A percentile compares a stretch with the other conserved stretches of the same genome.
phyloP scores from a whole-genome alignment of 371 early-diverging fungal species.

The Phascolomyces articulosus region DNA sequence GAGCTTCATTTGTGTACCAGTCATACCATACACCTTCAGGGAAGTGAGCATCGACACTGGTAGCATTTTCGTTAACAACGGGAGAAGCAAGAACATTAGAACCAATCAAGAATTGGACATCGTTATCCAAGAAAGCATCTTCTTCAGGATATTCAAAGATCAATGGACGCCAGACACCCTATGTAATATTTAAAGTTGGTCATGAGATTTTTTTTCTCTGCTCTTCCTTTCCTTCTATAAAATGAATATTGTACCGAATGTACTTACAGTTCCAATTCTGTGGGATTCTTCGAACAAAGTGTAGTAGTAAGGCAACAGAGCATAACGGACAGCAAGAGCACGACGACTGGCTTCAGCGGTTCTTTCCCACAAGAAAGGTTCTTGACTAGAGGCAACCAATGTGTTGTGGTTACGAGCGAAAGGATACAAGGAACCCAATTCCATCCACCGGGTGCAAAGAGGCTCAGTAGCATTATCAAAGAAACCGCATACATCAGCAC shows the following conservation, averaged over 20 bases:
- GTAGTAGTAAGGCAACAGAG: constrained; percentile 69
- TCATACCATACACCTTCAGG: constrained; percentile 64
- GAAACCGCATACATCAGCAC: constrained; percentile 79
- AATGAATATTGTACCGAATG: no score
- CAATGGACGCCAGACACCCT: constrained; percentile 45
- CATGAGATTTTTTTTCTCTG: no score
- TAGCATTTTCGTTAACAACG: constrained; percentile 43
- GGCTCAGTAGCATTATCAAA: constrained; percentile 56
- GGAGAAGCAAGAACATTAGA: constrained; percentile 61
- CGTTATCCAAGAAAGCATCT: constrained; percentile 19
- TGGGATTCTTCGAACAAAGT: constrained; percentile 65
- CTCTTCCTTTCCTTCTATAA: no score
- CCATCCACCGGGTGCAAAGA: constrained; percentile 72
- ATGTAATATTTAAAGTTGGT: no score
- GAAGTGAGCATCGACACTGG: constrained; percentile 53
- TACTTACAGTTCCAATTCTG: constrained; percentile 31
- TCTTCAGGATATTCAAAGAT: constrained; percentile 38
- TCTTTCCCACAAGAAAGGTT: constrained; percentile 58
- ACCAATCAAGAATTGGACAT: constrained; percentile 40
- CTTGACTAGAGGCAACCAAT: constrained; percentile 33
- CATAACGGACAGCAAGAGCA: constrained; percentile 61
- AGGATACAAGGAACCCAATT: constrained; percentile 76
- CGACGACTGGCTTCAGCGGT: constrained; percentile 52
- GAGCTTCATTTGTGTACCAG: constrained; percentile 30
- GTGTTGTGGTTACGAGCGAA: constrained; percentile 74